Evolutionary conservation across 352 stramenopile genomes (phyloP).

Genomic region (Globisporangium abappressorium): DNA sequence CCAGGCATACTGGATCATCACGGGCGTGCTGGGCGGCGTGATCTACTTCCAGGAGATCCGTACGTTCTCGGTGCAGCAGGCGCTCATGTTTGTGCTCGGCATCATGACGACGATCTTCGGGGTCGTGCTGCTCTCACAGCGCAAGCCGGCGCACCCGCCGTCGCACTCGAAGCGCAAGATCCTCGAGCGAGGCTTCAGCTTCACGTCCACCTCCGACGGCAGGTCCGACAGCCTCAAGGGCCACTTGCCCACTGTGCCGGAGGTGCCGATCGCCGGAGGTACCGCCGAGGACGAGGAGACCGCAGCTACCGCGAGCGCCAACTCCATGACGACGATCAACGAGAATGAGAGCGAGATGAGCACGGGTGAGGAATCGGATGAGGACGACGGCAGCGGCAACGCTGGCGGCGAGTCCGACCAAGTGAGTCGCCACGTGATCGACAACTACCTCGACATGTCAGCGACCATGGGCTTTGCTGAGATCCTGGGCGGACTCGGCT

Average conservation of each 20-base stretch:
- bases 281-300: slow-evolving; percentile 16
- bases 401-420: slow-evolving; percentile 29
- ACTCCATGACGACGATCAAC: slow-evolving; percentile 29
- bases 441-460: slow-evolving; percentile 87
- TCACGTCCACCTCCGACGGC: slow-evolving; percentile 35
- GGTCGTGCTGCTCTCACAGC: slow-evolving; percentile 79
- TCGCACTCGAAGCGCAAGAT: slow-evolving; percentile 47
- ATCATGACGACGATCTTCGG: slow-evolving; percentile 80
- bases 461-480: slow-evolving; percentile 68
- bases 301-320: background rate
- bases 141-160: slow-evolving; percentile 44
- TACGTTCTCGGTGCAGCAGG: slow-evolving; percentile 67
- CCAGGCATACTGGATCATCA: slow-evolving; percentile 90
- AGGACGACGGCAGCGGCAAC: slow-evolving; percentile 20
- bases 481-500: slow-evolving; percentile 58
- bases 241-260: slow-evolving; percentile 19
- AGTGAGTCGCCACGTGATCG: slow-evolving; percentile 73
- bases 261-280: slow-evolving; percentile 18
- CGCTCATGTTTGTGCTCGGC: slow-evolving; percentile 81
- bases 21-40: slow-evolving; percentile 79
- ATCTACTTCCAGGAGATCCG: slow-evolving; percentile 92
- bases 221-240: slow-evolving; percentile 23
- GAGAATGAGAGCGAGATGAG: slow-evolving; percentile 38
- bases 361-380: slow-evolving; percentile 39
- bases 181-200: slow-evolving; percentile 65